Base-by-base conservation (phyloP, 177 flowering plant species). In the Vitis hybrid region DNA sequence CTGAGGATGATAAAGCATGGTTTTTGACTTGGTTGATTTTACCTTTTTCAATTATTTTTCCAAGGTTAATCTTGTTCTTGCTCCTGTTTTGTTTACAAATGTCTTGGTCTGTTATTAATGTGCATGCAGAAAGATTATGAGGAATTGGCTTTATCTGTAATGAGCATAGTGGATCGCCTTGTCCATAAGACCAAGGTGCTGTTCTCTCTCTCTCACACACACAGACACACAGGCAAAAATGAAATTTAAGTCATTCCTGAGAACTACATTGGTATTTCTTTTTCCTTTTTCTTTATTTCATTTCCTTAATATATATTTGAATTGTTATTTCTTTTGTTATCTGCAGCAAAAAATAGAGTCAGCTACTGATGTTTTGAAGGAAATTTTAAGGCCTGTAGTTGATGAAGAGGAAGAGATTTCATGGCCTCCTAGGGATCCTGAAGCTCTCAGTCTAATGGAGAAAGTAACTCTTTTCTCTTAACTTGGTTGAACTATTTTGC, bases 1-100 rank as follows among this genome's bases (percentile, higher is more conserved):
- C 97, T 26, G 97, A 92, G 80, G 97, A 94, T 81, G 98, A 94
- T 82, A 92, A 92, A 86, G 97, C 90, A 88, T 72, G 91, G 83
- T 83, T 88, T 78, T 83, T 81, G n/a, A 70, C 76, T 83, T 73
- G 65, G 70, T 82, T 77, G 39, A 68, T 62, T 77, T 75, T 65
- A 34, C 34, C 45, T 75, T 60, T 61, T 71, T 52, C 7, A 39
- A 32, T 67, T 14, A 57, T 62, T 30, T 30, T 77, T 65, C 9
- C 69, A 13, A 60, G 51, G 17, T 58, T 66, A 45, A 14, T 17
- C 50, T 73, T 17, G 17, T 71, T 57, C 34, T 66, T 18, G 34
- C 51, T 55, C 11, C 48, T 18, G 2, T 6, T 19, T 23, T 18
- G 3, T 66, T 51, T 3, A 34, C 30, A 54, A 57, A 51, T 63